Base-by-base conservation (phyloP, 176 grass and related monocot genomes). In the Raddia distichophylla region DNA sequence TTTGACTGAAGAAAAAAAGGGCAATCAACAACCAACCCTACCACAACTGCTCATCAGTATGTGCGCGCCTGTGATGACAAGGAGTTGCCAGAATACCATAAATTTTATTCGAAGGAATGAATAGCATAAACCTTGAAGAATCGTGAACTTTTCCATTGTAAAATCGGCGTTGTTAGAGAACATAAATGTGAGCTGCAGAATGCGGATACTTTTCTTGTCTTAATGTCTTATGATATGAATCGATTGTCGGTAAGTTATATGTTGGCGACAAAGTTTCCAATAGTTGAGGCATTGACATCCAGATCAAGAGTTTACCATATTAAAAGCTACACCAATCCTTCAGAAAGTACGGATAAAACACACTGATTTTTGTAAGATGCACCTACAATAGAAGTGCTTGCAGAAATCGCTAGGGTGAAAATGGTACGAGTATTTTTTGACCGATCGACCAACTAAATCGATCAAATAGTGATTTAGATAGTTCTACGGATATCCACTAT, bases 1-100 rank as follows among this genome's bases (percentile, higher is more conserved):
- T 10, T 77, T 60, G 64, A 77, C 53, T 66, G 5, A 35, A 60
- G 14, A 10, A 20, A 77, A 66, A 74, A 66, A 54, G 3, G 37
- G 10, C 20, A 27, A 61, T 27, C n/a, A 66, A 55, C 22, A 43
- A 61, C 40, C 22, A 19, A 48, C 22, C 18, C 16, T 59, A 10
- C 7, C 20, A 52, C 17, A 35, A 5, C 20, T 59, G 16, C 7
- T 71, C 0, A n/a, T 71, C 0, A n/a, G 47, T 7, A 82, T 61
- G 42, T 48, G 42, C 35, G 33, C 13, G 12, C 22, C 3, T n/a
- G n/a, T 33, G n/a, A 48, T 71, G 10, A 71, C 16, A 48, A 49
- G 42, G 11, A n/a, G 10, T n/a, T 86, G 68, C 35, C 48, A 81
- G n/a, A 66, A 22, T 6, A 16, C n/a, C 58, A 49, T 43, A 13